Evolutionary conservation across 2,329 filamentous ascomycete genomes (phyloP).

Genomic region (Cercospora beticola): DNA sequence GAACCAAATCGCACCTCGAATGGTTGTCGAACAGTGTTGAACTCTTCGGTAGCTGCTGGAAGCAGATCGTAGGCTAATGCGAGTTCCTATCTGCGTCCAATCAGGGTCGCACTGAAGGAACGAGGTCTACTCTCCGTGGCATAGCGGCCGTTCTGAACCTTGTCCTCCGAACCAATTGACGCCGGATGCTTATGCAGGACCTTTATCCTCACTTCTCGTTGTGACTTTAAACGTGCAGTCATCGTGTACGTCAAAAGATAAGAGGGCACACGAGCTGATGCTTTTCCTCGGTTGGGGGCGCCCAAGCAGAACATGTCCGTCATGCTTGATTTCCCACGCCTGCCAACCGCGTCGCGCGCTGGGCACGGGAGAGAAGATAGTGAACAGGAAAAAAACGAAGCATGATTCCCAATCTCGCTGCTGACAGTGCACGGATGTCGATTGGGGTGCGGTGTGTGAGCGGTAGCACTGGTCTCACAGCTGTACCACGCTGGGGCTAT

Average conservation of each 20-base stretch:
- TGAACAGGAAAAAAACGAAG: background rate
- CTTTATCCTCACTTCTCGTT: background rate
- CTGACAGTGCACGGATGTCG: conserved; percentile 1
- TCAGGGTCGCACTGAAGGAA: background rate
- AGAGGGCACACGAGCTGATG: conserved; percentile 5
- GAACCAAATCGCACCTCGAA: background rate
- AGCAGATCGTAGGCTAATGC: conserved; percentile 9
- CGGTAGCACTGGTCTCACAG: background rate
- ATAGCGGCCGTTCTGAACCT: background rate
- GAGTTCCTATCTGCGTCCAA: conserved; percentile 2
- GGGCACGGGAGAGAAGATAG: background rate
- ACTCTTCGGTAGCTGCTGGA: background rate
- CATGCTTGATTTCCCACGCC: conserved; percentile 2
- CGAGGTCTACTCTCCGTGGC: background rate
- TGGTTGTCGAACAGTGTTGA: background rate
- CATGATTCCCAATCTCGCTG: background rate
- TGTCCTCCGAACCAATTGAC: conserved; percentile 1
- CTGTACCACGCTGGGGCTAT: background rate
- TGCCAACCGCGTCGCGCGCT: background rate
- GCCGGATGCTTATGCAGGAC: background rate
- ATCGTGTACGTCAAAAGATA: conserved; percentile 6
- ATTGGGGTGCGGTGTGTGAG: background rate
- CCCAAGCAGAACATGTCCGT: background rate
- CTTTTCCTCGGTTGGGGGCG: background rate
- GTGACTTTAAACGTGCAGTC: conserved; percentile 12